Conservation (phyloP, 306 rosid genomes). For the Mimosa pudica region DNA sequence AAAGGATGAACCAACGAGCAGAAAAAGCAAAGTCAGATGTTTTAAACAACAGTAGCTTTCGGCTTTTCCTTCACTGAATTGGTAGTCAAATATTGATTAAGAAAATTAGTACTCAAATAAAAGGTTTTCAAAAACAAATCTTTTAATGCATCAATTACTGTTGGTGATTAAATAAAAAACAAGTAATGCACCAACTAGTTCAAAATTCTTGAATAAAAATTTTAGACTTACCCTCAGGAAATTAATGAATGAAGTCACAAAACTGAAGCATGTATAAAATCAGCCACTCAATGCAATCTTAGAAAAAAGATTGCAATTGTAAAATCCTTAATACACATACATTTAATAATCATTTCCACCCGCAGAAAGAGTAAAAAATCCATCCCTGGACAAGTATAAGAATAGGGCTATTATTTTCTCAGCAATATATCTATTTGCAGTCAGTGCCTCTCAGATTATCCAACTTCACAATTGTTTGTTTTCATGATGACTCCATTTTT, state of each 20-base stretch:
- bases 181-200: not conserved
- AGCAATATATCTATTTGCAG: slow-evolving; percentile 25
- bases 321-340: not conserved
- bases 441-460: not conserved
- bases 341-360: not conserved
- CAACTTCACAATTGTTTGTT: slow-evolving; percentile 4
- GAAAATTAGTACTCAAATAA: not conserved
- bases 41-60: not conserved
- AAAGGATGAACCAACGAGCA: not conserved
- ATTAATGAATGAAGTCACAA: not conserved
- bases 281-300: not conserved
- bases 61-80: not conserved
- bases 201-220: not conserved
- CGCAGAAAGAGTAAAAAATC: not conserved
- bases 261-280: not conserved
- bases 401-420: slow-evolving; percentile 44
- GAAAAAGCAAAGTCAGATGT: not conserved
- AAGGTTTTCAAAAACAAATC: not conserved
- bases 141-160: not conserved
- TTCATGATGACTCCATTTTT: slow-evolving; percentile 65
- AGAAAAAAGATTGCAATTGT: not conserved
- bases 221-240: not conserved
- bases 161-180: not conserved
- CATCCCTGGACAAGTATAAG: slow-evolving; percentile 29
- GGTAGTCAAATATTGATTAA: not conserved